Evolutionary conservation across 2,329 filamentous ascomycete species (phyloP).

Genomic region (Acephala macrosclerotiorum): DNA sequence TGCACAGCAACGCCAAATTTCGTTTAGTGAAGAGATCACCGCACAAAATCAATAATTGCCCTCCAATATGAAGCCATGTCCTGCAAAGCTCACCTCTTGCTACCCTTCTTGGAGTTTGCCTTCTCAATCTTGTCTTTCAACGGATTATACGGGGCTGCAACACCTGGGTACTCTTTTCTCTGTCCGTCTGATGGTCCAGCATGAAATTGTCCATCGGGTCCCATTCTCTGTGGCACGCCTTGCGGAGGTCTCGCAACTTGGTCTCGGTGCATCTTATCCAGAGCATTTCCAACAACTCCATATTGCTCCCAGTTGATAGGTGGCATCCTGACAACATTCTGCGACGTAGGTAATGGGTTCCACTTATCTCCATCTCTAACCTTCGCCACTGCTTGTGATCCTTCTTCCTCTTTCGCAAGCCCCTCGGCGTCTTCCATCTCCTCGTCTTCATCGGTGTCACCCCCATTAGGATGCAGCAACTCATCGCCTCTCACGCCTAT

Average conservation of each 20-base stretch:
- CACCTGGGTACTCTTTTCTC: conserved; percentile 56
- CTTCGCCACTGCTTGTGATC: conserved; percentile 16
- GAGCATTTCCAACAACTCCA: conserved; percentile 82
- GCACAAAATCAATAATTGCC: too few species aligned
- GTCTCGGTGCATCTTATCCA: conserved; percentile 86
- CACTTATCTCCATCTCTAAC: conserved; percentile 51
- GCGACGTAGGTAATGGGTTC: conserved; percentile 74
- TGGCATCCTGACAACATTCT: conserved; percentile 85
- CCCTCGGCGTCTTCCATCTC: conserved; percentile 38
- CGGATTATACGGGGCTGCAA: conserved; percentile 65
- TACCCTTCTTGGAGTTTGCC: conserved; percentile 33
- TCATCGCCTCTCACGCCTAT: conserved; percentile 48
- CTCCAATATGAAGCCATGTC: background rate
- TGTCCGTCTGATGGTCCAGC: conserved; percentile 46
- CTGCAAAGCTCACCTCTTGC: conserved; percentile 29
- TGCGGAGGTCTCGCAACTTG: conserved; percentile 71
- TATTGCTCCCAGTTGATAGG: conserved; percentile 96
- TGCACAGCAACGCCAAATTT: background rate
- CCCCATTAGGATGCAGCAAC: conserved; percentile 33
- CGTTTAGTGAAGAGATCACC: too few species aligned
- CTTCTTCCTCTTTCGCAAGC: conserved; percentile 26
- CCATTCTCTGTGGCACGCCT: conserved; percentile 56
- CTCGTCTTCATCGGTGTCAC: conserved; percentile 44
- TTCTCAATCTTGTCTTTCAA: conserved; percentile 56
- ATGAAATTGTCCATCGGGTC: conserved; percentile 56